A percentile compares a stretch with the other conserved stretches of the same genome.
phyloP scores from a whole-genome alignment of 805 yeast species.

The Lipomyces spencermartinsiae region DNA sequence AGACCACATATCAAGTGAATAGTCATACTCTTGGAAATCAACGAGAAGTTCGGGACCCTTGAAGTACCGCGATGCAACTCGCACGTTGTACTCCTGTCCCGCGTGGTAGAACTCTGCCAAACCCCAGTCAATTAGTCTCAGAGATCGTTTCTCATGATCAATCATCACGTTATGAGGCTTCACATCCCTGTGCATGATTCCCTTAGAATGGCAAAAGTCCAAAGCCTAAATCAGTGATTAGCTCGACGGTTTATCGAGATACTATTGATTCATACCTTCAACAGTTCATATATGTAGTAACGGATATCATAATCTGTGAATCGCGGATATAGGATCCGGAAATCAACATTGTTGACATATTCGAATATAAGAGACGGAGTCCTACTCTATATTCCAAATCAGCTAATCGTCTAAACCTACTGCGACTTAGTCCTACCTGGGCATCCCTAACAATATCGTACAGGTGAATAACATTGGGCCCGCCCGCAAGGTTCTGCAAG shows the following conservation, averaged over 20 bases:
- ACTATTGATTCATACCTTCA: constrained; percentile 48
- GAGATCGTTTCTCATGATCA: constrained; percentile 70
- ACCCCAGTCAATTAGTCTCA: constrained; percentile 94
- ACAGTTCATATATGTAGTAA: constrained; percentile 78
- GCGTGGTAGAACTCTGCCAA: constrained; percentile 92
- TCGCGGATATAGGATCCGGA: constrained; percentile 78
- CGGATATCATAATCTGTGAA: constrained; percentile 78
- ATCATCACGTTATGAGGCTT: constrained; percentile 97
- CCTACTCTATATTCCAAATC: constrained; percentile 50
- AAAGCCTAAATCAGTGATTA: constrained; percentile 57
- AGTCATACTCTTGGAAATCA: constrained; percentile 86
- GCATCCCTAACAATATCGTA: constrained; percentile 84
- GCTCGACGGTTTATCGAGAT: background rate
- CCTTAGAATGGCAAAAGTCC: constrained; percentile 91
- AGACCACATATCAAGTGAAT: constrained; percentile 92
- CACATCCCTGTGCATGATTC: constrained; percentile 94
- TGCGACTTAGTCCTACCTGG: constrained; percentile 45
- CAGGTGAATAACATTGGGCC: constrained; percentile 79
- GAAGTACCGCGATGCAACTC: constrained; percentile 91
- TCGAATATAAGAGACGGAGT: constrained; percentile 91
- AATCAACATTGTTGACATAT: constrained; percentile 80
- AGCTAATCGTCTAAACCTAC: background rate
- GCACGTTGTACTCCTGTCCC: constrained; percentile 85
- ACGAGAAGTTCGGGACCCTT: constrained; percentile 93
- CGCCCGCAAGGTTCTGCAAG: constrained; percentile 81